phyloP scores from a whole-genome alignment of 106 monocot genomes.

The Allium fistulosum region DNA sequence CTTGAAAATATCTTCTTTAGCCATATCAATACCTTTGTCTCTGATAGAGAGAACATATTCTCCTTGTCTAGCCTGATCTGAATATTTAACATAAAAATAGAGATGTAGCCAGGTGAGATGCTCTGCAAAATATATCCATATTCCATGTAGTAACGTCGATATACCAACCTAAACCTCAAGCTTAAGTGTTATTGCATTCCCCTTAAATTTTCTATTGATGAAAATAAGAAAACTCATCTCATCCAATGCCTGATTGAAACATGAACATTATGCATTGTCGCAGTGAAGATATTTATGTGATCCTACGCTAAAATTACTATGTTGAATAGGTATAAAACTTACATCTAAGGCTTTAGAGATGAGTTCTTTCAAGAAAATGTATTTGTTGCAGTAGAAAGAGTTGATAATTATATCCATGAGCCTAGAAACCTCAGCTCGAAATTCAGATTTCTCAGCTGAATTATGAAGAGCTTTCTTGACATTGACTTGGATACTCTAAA shows the following conservation, averaged over 20 bases:
- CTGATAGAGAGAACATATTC: slow-evolving; percentile 79
- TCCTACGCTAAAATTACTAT: no score
- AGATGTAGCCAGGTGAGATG: neutral
- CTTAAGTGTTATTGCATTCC: slow-evolving; percentile 79
- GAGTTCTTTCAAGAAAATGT: no score
- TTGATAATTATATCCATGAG: no score
- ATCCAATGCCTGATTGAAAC: slow-evolving; percentile 71
- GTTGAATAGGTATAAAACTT: no score
- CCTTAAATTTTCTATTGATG: slow-evolving; percentile 82
- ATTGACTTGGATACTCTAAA: no score
- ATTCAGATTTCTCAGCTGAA: no score
- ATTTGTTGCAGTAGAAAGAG: no score
- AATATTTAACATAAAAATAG: slow-evolving; percentile 3
- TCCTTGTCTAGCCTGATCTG: slow-evolving; percentile 96
- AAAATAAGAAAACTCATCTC: slow-evolving; percentile 93
- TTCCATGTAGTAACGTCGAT: neutral
- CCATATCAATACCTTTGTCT: slow-evolving; percentile 97
- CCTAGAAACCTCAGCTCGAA: no score
- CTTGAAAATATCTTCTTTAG: slow-evolving; percentile 94
- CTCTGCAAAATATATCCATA: neutral
- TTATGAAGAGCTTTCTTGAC: no score
- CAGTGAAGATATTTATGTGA: no score
- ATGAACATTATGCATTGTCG: neutral
- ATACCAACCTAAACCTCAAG: slow-evolving; percentile 71
- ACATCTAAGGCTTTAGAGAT: no score